These are phyloP conservation scores for Diaporthe capsici DNA, from an alignment of 2,329 filamentous ascomycete species.

Conservation along the genomic window DNA sequence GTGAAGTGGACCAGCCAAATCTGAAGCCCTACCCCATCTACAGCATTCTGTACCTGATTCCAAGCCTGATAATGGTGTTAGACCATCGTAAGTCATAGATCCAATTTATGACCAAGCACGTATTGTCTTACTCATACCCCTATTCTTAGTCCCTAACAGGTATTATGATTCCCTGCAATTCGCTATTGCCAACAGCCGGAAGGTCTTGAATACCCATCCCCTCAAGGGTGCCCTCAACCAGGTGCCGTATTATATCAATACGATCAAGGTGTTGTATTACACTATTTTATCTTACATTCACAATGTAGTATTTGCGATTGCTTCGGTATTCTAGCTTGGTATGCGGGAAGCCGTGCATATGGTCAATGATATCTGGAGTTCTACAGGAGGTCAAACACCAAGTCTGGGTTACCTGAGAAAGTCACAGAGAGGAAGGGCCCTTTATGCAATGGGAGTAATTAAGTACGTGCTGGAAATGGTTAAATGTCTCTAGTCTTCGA, in stretches of 20 bases:
- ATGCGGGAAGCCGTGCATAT: not conserved
- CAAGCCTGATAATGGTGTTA: constrained; percentile 2
- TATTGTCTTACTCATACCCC: not conserved
- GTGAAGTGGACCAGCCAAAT: not conserved
- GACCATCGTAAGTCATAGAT: not conserved
- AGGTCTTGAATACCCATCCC: not conserved
- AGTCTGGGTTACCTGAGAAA: too few species aligned
- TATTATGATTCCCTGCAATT: constrained; percentile 10
- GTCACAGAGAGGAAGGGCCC: too few species aligned
- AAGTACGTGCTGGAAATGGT: too few species aligned
- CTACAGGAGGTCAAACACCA: too few species aligned
- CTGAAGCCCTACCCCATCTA: constrained; percentile 1
- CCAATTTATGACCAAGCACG: not conserved
- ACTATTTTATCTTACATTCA: not conserved
- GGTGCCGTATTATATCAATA: not conserved
- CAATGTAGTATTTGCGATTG: not conserved
- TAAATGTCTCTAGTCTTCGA: too few species aligned
- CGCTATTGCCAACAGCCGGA: not conserved
- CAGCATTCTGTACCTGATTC: not conserved
- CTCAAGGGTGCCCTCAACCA: not conserved
- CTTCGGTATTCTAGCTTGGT: not conserved
- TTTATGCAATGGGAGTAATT: too few species aligned
- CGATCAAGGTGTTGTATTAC: not conserved
- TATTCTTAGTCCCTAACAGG: not conserved
- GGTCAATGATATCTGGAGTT: too few species aligned